A percentile compares a stretch with the other conserved stretches of the same genome.
Conservation (phyloP, 1,284 basidiomycete species). For the Apiotrichum siamense region DNA sequence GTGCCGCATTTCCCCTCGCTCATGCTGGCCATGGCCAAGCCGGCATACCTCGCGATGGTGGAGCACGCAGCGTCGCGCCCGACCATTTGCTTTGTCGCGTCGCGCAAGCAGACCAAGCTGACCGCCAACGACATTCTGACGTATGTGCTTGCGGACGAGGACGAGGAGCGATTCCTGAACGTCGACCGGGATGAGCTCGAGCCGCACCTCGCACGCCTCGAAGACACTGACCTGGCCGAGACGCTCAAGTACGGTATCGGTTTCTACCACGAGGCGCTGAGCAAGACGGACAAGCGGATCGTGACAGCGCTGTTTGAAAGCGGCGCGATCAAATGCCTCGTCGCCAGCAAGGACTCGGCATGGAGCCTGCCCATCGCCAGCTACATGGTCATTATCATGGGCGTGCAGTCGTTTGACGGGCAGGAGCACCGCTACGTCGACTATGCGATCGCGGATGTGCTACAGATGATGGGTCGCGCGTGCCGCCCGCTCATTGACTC, state of each 20-base stretch:
- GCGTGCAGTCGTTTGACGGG: conserved; percentile 91
- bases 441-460: conserved; percentile 93
- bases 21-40: conserved; percentile 99
- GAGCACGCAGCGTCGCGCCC: conserved; percentile 84
- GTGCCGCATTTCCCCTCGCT: conserved; percentile 96
- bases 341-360: conserved; percentile 91
- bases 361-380: conserved; percentile 91
- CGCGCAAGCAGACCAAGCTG: conserved; percentile 84
- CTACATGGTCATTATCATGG: conserved; percentile 99
- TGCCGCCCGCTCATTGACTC: conserved; percentile 82
- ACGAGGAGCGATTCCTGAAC: conserved; percentile 82
- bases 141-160: conserved; percentile 82
- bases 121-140: conserved; percentile 87
- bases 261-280: conserved; percentile 91
- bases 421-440: conserved; percentile 96
- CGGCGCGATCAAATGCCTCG: conserved; percentile 88
- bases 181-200: conserved; percentile 76
- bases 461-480: conserved; percentile 98
- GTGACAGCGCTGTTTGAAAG: conserved; percentile 89
- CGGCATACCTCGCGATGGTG: conserved; percentile 85
- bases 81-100: conserved; percentile 88
- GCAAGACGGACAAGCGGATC: conserved; percentile 85
- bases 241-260: conserved; percentile 85
- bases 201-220: conserved; percentile 80
- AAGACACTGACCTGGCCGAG: conserved; percentile 71